Base-by-base conservation (phyloP, 352 stramenopile species). In the Pythium chondricola region DNA sequence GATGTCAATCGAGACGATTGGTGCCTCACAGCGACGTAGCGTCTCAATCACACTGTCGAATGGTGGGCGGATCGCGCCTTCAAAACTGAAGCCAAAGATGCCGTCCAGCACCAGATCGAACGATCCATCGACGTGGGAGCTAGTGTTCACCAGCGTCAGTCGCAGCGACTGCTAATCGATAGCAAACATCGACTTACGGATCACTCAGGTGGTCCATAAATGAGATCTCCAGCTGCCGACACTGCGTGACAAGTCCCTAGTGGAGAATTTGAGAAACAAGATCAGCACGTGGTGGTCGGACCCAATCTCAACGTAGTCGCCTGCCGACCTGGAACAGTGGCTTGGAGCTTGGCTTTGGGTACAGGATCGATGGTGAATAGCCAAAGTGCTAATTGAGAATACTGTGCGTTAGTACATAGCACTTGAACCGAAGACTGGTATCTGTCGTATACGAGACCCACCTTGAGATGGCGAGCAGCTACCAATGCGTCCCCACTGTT, bases 51-150 rank as follows among this genome's bases (percentile, higher is more conserved):
- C 80, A 0, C 58, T 59, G 43, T 96, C 84, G 61, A 98, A 98
- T 7, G 95, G 95, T 18, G 87, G 56, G 40, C 95, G 84, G 47
- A 95, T 76, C 8, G 57, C 71, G 3, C 96, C 96, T 32, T 74
- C 67, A 54, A 93, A 99, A 42, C 90, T 98, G 72, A 99, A 99
- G 5, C 97, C 97, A 75, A 99, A 99, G 37, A 99, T 96, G 6
- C 89, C 90, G 63, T 99, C 97, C 7, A 99, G 62, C 29, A 99
- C 88, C n/a, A 97, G 42, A 52, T 96, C 81, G 55, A 85, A 97
- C 13, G 68, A 18, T 1, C 48, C 33, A 33, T 89, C 71, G n/a
- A 93, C 27, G 24, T 62, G 45, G n/a, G n/a, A n/a, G n/a, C n/a
- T n/a, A n/a, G n/a, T n/a, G n/a, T n/a, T n/a, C n/a, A n/a, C n/a